Base-by-base conservation (phyloP, 331 rosid species). In the Malus hybrid region DNA sequence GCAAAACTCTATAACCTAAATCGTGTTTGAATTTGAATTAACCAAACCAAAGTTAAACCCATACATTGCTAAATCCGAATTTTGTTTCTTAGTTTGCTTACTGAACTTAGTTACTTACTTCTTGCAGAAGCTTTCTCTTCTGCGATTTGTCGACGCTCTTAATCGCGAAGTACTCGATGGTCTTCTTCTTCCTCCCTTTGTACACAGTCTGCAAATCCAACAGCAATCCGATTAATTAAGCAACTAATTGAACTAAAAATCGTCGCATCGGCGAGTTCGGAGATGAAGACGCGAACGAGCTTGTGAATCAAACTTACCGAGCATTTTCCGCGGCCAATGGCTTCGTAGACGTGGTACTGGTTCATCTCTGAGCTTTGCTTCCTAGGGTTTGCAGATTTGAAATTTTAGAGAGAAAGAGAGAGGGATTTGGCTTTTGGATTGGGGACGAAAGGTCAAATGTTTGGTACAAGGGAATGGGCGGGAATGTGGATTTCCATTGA, bases 141-240 rank as follows among this genome's bases (percentile, higher is more conserved):
- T 90, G 97, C 15, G 97, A 90, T 65, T 94, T 94, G 75, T 94
- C 99, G 65, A 94, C 97, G 56, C 99, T 92, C 72, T 94, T 94
- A 67, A 94, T 90, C 15, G 99, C 99, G 60, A 82, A 92, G 77
- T 94, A 94, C 84, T 94, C 99, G 10, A 94, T 94, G 2, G 97
- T 87, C 91, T 94, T 92, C 96, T 94, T 94, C 90, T 92, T 94
- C 87, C 99, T 85, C 55, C 97, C 99, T 83, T 94, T 94, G 75
- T 94, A 94, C 77, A 94, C 99, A 16, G 96, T 92, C 99, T 94
- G 52, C 75, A 44, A 58, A 60, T 57, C 12, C 36, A 29, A 14
- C 33, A 77, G 53, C 19, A 74, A 68, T 70, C 72, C 6, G 52
- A 36, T 20, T 28, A 34, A 5, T 20, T 1, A 24, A 20, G 57